phyloP scores from a whole-genome alignment of 2,329 filamentous ascomycete genomes.

The Aspergillus chevalieri region DNA sequence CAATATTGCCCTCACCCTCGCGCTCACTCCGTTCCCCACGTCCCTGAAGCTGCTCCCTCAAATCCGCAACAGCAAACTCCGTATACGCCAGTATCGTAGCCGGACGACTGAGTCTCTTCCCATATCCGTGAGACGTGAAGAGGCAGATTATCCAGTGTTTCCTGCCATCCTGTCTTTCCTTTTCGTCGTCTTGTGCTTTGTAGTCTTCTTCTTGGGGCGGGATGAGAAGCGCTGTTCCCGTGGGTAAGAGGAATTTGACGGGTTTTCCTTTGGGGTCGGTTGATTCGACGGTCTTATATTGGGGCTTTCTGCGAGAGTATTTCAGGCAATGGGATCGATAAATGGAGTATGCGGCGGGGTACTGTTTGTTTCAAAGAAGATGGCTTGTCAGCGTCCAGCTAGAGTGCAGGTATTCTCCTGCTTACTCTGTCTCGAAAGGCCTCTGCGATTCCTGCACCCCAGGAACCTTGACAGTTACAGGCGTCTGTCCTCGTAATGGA shows the following conservation, averaged over 20 bases:
- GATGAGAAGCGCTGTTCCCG: slow-evolving; percentile 50
- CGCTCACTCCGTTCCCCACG: slow-evolving; percentile 10
- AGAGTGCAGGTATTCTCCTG: background rate
- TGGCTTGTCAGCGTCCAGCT: background rate
- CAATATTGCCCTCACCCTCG: slow-evolving; percentile 6
- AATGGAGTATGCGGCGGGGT: slow-evolving; percentile 45
- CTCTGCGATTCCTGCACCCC: slow-evolving; percentile 54
- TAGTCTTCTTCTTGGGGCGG: slow-evolving; percentile 40
- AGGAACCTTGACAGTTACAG: slow-evolving; percentile 53
- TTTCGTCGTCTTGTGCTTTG: background rate
- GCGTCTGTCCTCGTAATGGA: slow-evolving; percentile 38
- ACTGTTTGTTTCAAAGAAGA: slow-evolving; percentile 24
- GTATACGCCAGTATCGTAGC: slow-evolving; percentile 47
- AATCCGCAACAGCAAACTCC: slow-evolving; percentile 41
- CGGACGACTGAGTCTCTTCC: slow-evolving; percentile 33
- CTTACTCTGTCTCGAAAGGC: slow-evolving; percentile 41
- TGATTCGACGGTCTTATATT: slow-evolving; percentile 1
- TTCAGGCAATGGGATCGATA: slow-evolving; percentile 46
- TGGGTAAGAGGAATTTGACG: slow-evolving; percentile 19
- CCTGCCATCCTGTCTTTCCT: slow-evolving; percentile 5
- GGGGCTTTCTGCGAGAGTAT: background rate
- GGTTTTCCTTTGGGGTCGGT: background rate
- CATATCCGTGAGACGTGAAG: slow-evolving; percentile 50
- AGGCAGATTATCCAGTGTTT: slow-evolving; percentile 54
- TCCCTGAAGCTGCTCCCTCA: slow-evolving; percentile 40